Evolutionary conservation across 2,329 filamentous ascomycete genomes (phyloP).

Genomic region (Plectosphaerella cucumerina): DNA sequence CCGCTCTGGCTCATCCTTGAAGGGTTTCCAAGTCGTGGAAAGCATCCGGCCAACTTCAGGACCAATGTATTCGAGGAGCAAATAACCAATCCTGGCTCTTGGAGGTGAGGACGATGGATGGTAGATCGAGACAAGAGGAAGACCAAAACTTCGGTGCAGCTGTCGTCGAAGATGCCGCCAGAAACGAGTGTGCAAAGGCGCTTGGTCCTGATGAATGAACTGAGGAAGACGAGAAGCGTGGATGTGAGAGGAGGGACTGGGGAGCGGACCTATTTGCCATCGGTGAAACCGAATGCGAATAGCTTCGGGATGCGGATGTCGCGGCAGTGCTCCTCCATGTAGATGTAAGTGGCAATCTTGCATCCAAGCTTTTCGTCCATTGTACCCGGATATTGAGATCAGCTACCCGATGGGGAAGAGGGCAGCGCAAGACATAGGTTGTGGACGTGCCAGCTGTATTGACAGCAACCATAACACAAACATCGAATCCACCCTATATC

Average conservation of each 20-base stretch:
- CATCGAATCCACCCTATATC: no score
- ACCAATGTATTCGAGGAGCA: constrained; percentile 4
- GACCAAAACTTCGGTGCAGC: not conserved
- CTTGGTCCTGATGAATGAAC: not conserved
- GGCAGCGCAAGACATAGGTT: no score
- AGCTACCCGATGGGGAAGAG: no score
- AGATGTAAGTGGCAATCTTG: constrained; percentile 11
- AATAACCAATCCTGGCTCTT: not conserved
- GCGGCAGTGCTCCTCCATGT: constrained; percentile 20
- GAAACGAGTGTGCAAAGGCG: not conserved
- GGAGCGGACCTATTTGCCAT: no score
- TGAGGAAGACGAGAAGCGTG: no score
- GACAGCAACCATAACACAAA: no score
- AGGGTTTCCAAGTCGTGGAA: constrained; percentile 13
- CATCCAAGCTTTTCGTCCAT: not conserved
- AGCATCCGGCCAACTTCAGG: constrained; percentile 14
- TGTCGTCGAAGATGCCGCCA: not conserved
- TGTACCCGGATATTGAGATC: not conserved
- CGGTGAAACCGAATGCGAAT: constrained; percentile 16
- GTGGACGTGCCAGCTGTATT: no score
- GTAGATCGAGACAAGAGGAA: constrained; percentile 2
- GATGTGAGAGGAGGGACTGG: no score
- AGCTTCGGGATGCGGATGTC: constrained; percentile 18
- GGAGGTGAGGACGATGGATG: not conserved
- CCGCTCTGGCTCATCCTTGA: constrained; percentile 8